Evolutionary conservation across 2,329 filamentous ascomycete species (phyloP), one percentile per base, ranked within the genome.

Genomic region (Rhinocladiella similis): DNA sequence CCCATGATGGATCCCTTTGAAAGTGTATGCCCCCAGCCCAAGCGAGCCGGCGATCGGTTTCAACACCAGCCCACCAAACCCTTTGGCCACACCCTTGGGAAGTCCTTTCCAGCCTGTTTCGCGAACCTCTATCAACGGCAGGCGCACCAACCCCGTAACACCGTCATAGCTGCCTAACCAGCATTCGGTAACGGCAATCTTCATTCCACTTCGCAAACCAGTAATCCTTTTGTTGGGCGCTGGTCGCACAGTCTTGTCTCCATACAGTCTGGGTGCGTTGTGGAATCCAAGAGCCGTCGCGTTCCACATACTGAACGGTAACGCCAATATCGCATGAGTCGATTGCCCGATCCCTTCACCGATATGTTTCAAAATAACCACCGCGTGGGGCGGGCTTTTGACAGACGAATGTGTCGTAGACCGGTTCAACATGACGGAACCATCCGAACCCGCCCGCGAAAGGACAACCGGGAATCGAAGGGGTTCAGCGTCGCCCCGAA

Each of bases 211-310:
- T 46, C 75, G 73, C 55, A 80, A 73, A 6, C 77, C 79, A 3
- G 72, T 76, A 47, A 82, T 75, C 20, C 19, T 22, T 25, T 60
- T 53, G 10, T 61, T 66, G 5, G 72, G 71, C 3, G 74, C 68
- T 10, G 73, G 72, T 6, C 78, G 70, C 25, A 80, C 75, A 2
- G 77, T 80, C 25, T 75, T 71, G 61, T 79, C 79, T 20, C 79
- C 79, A 59, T 82, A 83, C 1, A 83, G 69, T 22, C 75, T 76
- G 3, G 81, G 81, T 13, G 78, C 76, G 22, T 78, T 80, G 57
- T 81, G 79, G 53, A 82, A 77, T 4, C 81, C 81, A 59, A 82
- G 78, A 0, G 79, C 74, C 1, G 80, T 61, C 0, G 78, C 79
- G 35, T 81, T 69, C 3, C 75, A 75, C 38, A 83, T 62, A 50